Evolutionary conservation across 2,329 filamentous ascomycete species (phyloP).

Genomic region (Colletotrichum sp.): DNA sequence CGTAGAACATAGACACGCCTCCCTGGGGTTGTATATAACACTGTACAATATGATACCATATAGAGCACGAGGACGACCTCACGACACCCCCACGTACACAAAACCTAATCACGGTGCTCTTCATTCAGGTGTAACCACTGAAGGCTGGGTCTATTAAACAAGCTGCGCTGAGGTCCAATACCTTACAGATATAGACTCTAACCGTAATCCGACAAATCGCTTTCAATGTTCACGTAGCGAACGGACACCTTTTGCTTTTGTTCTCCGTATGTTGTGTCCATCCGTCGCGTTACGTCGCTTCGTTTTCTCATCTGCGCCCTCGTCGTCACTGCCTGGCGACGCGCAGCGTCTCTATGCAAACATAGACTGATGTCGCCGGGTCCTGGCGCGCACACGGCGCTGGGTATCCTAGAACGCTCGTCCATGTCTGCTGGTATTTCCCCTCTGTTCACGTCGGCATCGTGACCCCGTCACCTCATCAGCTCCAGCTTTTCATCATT

Average conservation of each 20-base stretch:
- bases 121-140: neutral
- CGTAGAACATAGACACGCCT: constrained; percentile 35
- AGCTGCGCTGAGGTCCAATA: neutral
- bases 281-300: neutral
- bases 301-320: neutral
- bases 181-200: constrained; percentile 5
- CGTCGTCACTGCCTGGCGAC: neutral
- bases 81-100: neutral
- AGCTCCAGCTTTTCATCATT: neutral
- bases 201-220: neutral
- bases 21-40: constrained; percentile 16
- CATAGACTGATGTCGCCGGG: neutral
- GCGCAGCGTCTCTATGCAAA: neutral
- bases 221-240: constrained; percentile 11
- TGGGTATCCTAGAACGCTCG: neutral
- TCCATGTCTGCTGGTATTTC: neutral
- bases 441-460: neutral
- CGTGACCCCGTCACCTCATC: neutral
- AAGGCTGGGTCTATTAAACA: constrained; percentile 20
- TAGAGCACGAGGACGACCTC: constrained; percentile 12
- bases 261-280: constrained; percentile 2
- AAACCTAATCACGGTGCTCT: neutral
- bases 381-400: neutral
- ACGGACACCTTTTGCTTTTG: constrained; percentile 5
- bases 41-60: constrained; percentile 23